Evolutionary conservation across 495 filamentous ascomycete species (phyloP).

Genomic region (Achaetomiella virescens): DNA sequence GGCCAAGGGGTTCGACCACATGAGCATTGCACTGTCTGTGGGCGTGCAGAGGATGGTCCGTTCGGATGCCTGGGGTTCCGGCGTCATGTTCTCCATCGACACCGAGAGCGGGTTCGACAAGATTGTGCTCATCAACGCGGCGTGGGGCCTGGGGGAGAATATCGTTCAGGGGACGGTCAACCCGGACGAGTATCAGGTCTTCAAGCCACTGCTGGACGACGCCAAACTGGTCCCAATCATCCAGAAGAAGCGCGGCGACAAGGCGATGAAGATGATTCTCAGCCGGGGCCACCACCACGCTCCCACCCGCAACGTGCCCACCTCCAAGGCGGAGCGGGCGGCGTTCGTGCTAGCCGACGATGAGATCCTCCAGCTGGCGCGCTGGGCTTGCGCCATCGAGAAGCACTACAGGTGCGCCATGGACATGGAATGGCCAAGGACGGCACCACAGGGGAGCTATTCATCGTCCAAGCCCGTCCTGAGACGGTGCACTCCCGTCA

Average conservation of each 20-base stretch:
- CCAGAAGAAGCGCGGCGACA: constrained; percentile 21
- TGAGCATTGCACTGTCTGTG: constrained; percentile 30
- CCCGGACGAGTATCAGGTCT: constrained; percentile 36
- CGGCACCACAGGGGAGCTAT: constrained; percentile 29
- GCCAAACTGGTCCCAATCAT: constrained; percentile 18
- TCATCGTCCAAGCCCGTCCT: constrained; percentile 35
- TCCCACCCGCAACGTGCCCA: constrained; percentile 31
- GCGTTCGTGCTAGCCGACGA: constrained; percentile 26
- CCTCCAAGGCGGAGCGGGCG: constrained; percentile 32
- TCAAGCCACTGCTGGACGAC: constrained; percentile 28
- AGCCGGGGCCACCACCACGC: constrained; percentile 8
- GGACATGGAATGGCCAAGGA: constrained; percentile 40
- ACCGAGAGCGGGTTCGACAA: constrained; percentile 34
- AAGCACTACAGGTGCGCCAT: constrained; percentile 33
- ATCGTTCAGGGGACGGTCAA: constrained; percentile 34
- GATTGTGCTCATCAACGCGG: constrained; percentile 33
- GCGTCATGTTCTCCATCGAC: constrained; percentile 37
- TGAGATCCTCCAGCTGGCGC: constrained; percentile 33
- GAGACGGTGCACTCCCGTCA: constrained; percentile 34
- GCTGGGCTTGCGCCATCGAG: constrained; percentile 34
- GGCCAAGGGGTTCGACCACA: constrained; percentile 31
- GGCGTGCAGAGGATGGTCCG: constrained; percentile 37
- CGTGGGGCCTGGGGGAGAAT: constrained; percentile 36
- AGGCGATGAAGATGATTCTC: constrained; percentile 22
- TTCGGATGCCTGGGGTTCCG: constrained; percentile 29